Percentiles rank a stretch among this genome's conserved stretches.
These are phyloP conservation scores for Sanghuangporus baumii DNA, from an alignment of 1,284 basidiomycete species.

Conservation along the genomic window DNA sequence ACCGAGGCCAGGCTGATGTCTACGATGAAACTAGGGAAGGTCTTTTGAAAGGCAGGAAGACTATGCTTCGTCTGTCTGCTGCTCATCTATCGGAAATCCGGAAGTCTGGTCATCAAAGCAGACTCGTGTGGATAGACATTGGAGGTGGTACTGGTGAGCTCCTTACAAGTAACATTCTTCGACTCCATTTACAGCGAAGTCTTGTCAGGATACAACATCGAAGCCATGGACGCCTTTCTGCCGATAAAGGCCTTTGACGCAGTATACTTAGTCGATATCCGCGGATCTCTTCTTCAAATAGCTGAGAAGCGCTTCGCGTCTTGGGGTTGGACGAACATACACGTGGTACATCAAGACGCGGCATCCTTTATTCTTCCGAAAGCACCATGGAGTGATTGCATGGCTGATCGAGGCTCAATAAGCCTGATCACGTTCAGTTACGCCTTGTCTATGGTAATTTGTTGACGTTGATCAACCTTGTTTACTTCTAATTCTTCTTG, in stretches of 20 bases:
- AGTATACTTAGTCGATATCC: slow-evolving; percentile 74
- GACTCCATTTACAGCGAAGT: background rate
- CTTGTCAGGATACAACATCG: slow-evolving; percentile 67
- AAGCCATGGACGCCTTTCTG: slow-evolving; percentile 73
- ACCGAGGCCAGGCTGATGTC: slow-evolving; percentile 63
- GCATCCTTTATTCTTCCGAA: slow-evolving; percentile 60
- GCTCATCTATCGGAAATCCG: slow-evolving; percentile 56
- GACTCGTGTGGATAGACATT: slow-evolving; percentile 76
- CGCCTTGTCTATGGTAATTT: background rate
- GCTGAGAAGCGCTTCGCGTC: slow-evolving; percentile 64
- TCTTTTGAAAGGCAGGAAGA: slow-evolving; percentile 63
- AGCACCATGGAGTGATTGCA: slow-evolving; percentile 35
- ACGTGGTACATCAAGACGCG: slow-evolving; percentile 74
- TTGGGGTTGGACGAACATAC: slow-evolving; percentile 72
- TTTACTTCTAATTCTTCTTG: background rate
- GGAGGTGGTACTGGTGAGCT: slow-evolving; percentile 70
- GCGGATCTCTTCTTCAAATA: slow-evolving; percentile 69
- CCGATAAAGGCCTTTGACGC: slow-evolving; percentile 61
- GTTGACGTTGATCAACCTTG: background rate
- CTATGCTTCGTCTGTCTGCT: slow-evolving; percentile 66
- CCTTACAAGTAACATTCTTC: background rate
- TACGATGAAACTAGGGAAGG: slow-evolving; percentile 61
- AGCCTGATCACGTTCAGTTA: slow-evolving; percentile 67
- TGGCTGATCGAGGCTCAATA: slow-evolving; percentile 49
- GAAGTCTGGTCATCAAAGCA: slow-evolving; percentile 36